Conservation (phyloP, 2,329 filamentous ascomycete species). For the Epichloe sibirici region DNA sequence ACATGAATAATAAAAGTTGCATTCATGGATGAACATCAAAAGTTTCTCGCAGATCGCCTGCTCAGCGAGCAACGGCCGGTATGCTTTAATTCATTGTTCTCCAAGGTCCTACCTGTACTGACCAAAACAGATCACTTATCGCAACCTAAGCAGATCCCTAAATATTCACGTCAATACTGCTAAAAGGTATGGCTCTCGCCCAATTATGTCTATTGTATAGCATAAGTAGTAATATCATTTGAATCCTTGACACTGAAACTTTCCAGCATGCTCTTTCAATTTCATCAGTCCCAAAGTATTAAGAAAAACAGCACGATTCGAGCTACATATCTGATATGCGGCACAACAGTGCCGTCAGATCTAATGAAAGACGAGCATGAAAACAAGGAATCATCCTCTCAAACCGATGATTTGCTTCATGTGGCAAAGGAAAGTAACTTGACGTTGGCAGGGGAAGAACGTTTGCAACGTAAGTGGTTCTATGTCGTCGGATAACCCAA, state of each 20-base stretch:
- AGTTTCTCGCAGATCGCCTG: slow-evolving; percentile 63
- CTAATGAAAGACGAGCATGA: slow-evolving; percentile 37
- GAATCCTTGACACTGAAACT: background rate
- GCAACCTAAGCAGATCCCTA: slow-evolving; percentile 67
- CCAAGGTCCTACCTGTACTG: background rate
- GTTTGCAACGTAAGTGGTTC: slow-evolving; percentile 47
- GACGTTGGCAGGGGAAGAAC: slow-evolving; percentile 58
- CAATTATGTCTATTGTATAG: background rate
- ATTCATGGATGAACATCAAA: slow-evolving; percentile 50
- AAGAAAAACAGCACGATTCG: slow-evolving; percentile 64
- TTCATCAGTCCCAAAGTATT: slow-evolving; percentile 74
- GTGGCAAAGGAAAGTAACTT: slow-evolving; percentile 30
- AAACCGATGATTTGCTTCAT: background rate
- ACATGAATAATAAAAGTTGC: background rate
- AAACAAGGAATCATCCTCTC: slow-evolving; percentile 47
- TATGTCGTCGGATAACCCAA: background rate
- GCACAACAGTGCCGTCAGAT: slow-evolving; percentile 28
- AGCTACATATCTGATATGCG: slow-evolving; percentile 84
- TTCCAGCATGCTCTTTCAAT: slow-evolving; percentile 77
- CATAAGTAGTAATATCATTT: background rate
- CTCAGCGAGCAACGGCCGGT: slow-evolving; percentile 66
- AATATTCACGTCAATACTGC: slow-evolving; percentile 77
- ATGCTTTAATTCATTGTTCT: slow-evolving; percentile 17
- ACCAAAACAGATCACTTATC: slow-evolving; percentile 64
- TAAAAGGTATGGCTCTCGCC: slow-evolving; percentile 54